Evolutionary conservation across 2,329 filamentous ascomycete species (phyloP).

Genomic region (Apiospora malaysiana): DNA sequence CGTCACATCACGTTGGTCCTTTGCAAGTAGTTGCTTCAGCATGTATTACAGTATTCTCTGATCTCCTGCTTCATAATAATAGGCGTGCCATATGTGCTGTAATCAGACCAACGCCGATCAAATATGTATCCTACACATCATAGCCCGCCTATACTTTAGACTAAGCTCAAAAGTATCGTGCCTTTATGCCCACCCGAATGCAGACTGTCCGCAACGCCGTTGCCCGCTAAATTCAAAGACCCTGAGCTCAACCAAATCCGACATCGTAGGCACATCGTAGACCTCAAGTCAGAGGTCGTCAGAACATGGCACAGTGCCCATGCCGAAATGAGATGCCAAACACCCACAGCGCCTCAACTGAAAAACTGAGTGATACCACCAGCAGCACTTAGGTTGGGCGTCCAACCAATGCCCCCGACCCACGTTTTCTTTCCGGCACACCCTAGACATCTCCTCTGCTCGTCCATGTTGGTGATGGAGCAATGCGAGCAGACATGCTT

Average conservation of each 20-base stretch:
- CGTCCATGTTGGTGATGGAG: slow-evolving; percentile 63
- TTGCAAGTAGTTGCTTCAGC: too few relatives aligned
- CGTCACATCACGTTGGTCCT: too few relatives aligned
- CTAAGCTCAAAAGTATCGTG: background rate
- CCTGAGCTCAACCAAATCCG: background rate
- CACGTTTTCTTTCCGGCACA: slow-evolving; percentile 49
- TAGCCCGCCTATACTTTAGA: background rate
- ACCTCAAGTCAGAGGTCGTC: background rate
- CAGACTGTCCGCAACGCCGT: background rate
- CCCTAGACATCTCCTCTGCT: slow-evolving; percentile 56
- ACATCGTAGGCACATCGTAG: background rate
- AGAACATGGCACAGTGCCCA: background rate
- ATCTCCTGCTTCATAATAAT: background rate
- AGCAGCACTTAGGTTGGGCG: background rate
- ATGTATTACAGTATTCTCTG: background rate
- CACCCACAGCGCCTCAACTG: background rate
- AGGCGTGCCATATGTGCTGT: background rate
- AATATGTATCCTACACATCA: background rate
- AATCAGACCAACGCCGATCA: background rate
- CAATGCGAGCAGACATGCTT: slow-evolving; percentile 65
- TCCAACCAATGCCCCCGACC: background rate
- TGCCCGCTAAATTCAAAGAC: slow-evolving; percentile 12
- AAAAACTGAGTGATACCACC: background rate
- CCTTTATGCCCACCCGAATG: background rate
- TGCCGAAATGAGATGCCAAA: background rate